Evolutionary conservation across 306 rosid genomes (phyloP).

Genomic region (Aeschynomene evenia): DNA sequence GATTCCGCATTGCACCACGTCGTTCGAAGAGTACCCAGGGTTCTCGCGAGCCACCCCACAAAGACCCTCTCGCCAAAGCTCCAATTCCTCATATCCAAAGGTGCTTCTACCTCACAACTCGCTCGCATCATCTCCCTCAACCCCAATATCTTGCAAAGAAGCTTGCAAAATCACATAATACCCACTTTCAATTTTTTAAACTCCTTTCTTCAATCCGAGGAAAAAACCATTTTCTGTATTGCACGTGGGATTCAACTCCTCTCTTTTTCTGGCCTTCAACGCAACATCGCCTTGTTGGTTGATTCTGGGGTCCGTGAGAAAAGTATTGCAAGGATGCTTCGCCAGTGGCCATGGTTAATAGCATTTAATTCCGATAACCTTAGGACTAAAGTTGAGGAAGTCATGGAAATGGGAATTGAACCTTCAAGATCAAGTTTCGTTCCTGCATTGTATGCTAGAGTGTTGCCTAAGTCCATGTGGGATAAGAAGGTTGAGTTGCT

Average conservation of each 20-base stretch:
- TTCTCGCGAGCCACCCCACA: background rate
- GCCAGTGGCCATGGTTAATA: background rate
- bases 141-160: slow-evolving; percentile 18
- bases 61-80: slow-evolving; percentile 33
- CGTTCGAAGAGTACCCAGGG: background rate
- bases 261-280: background rate
- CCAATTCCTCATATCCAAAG: slow-evolving; percentile 36
- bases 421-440: slow-evolving; percentile 15
- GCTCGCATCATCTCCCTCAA: background rate
- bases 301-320: slow-evolving; percentile 9
- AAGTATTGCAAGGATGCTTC: background rate
- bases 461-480: slow-evolving; percentile 29
- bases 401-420: slow-evolving; percentile 31
- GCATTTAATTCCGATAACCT: background rate
- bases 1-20: slow-evolving; percentile 9
- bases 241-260: background rate
- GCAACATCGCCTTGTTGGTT: background rate
- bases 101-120: slow-evolving; percentile 24
- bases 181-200: slow-evolving; percentile 28
- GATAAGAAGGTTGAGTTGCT: slow-evolving; percentile 21
- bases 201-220: slow-evolving; percentile 29
- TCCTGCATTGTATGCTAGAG: slow-evolving; percentile 12
- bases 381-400: slow-evolving; percentile 11
- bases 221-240: background rate
- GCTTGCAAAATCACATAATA: slow-evolving; percentile 30